Base-by-base conservation (phyloP, 2,329 filamentous ascomycete genomes). In the Aspergillus fructus region DNA sequence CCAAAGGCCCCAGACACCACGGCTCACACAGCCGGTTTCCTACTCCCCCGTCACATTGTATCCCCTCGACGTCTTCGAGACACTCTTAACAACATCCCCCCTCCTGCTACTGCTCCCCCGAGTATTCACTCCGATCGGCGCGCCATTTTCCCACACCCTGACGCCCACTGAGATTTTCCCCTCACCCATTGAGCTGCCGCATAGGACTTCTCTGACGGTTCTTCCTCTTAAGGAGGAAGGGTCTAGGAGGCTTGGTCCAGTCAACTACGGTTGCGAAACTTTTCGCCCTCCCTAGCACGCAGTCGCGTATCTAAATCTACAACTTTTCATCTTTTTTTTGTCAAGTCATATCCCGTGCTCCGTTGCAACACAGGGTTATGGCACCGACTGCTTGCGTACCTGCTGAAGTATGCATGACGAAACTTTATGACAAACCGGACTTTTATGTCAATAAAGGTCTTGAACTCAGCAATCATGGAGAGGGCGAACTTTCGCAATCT, bases 171-270 rank as follows among this genome's bases (percentile, higher is more conserved):
- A 75, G 74, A 66, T 83, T 82, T 77, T 83, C 80, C 75, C 79
- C 84, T 76, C 78, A 84, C 79, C 79, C 80, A 78, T 79, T 85
- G 89, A 96, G 91, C 93, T 97, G 94, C 94, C 94, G 94, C 93
- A 99, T 99, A 97, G 91, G 90, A 96, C 89, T 88, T 86, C 86
- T 88, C 88, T 86, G 86, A 85, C 88, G 90, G 89, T 93, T 96
- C 93, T 97, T 97, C 93, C 93, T 96, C 93, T 94, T 82, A 83
- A 82, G 79, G 93, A 93, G 94, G 94, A 93, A 96, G 94, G 94
- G 91, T 96, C 92, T 90, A 91, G 89, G 89, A 93, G 91, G 89
- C 91, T 90, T 91, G 89, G 91, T 89, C 90, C 90, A 86, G 87
- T 88, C 85, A 88, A 83, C 84, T 84, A 90, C 85, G 91, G 89